Percentiles rank a stretch among this genome's conserved stretches.
Evolutionary conservation across 2,329 filamentous ascomycete genomes (phyloP).

Genomic region (Monosporascus sp.): DNA sequence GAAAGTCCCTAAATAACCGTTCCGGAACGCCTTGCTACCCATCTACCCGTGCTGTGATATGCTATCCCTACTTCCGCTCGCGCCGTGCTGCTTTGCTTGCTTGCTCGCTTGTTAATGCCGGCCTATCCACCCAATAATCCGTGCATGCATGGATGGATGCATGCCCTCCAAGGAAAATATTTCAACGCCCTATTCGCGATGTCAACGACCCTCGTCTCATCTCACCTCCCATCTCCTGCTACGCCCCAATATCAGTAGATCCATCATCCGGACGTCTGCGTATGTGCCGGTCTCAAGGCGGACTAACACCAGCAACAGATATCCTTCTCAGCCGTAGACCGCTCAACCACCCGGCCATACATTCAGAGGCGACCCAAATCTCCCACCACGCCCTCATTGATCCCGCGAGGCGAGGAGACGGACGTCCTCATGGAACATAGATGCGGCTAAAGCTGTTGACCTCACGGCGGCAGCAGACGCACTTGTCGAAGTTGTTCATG

Average conservation of each 20-base stretch:
- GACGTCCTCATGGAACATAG: constrained; percentile 66
- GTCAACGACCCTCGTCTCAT: background rate
- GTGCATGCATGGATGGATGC: too few species aligned
- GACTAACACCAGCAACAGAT: background rate
- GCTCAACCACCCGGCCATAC: too few species aligned
- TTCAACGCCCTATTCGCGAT: too few species aligned
- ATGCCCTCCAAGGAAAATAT: too few species aligned
- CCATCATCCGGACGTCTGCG: too few species aligned
- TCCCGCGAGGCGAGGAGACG: background rate
- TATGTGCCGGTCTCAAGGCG: background rate
- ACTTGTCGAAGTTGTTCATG: constrained; percentile 96
- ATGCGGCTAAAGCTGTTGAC: constrained; percentile 87
- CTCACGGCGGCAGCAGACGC: constrained; percentile 86
- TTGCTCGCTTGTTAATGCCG: background rate
- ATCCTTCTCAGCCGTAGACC: too few species aligned
- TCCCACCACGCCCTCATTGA: too few species aligned
- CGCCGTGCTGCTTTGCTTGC: background rate
- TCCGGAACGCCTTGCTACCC: background rate
- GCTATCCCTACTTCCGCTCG: background rate
- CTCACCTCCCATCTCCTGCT: background rate
- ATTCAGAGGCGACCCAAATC: too few species aligned
- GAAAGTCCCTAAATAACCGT: background rate
- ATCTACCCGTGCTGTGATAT: background rate
- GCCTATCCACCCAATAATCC: too few species aligned
- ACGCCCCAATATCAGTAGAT: too few species aligned